Conservation (phyloP, 1,139 yeast species). For the Trichomonascaceae sp. region DNA sequence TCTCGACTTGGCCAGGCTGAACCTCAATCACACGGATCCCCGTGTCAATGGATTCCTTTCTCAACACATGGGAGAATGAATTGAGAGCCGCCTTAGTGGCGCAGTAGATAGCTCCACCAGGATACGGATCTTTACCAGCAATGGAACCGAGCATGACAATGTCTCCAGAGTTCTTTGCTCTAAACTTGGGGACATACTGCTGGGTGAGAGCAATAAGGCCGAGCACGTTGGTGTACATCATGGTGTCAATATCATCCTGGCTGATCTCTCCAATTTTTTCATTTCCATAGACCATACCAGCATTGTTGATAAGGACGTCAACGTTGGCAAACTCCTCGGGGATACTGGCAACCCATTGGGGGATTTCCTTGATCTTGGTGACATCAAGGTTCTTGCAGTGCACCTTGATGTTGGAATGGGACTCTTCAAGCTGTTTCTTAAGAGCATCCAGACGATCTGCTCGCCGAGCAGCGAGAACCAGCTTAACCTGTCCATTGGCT, state of each 20-base stretch:
- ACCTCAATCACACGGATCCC: conserved; percentile 68
- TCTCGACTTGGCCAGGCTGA: conserved; percentile 82
- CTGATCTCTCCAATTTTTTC: conserved; percentile 48
- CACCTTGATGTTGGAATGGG: conserved; percentile 35
- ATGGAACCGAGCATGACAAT: conserved; percentile 75
- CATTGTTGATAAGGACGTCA: conserved; percentile 59
- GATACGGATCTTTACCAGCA: conserved; percentile 81
- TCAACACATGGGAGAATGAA: conserved; percentile 60
- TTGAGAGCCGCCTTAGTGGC: conserved; percentile 77
- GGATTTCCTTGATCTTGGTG: conserved; percentile 36
- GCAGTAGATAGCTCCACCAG: conserved; percentile 77
- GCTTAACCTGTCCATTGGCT: conserved; percentile 49
- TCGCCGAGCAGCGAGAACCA: conserved; percentile 62
- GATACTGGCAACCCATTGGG: conserved; percentile 36
- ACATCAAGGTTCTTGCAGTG: conserved; percentile 49
- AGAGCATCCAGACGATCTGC: conserved; percentile 33
- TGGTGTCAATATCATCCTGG: conserved; percentile 41
- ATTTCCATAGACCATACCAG: conserved; percentile 67
- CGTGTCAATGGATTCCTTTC: conserved; percentile 67
- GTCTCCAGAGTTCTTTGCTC: conserved; percentile 51
- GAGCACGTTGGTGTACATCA: conserved; percentile 60
- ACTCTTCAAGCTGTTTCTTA: conserved; percentile 31
- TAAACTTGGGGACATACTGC: conserved; percentile 44
- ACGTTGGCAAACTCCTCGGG: conserved; percentile 26
- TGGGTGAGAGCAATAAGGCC: conserved; percentile 64